Percentiles rank a stretch among this genome's conserved stretches.
Evolutionary conservation across 73 alveolate species (phyloP).

Genomic region (Effrenium voratum): DNA sequence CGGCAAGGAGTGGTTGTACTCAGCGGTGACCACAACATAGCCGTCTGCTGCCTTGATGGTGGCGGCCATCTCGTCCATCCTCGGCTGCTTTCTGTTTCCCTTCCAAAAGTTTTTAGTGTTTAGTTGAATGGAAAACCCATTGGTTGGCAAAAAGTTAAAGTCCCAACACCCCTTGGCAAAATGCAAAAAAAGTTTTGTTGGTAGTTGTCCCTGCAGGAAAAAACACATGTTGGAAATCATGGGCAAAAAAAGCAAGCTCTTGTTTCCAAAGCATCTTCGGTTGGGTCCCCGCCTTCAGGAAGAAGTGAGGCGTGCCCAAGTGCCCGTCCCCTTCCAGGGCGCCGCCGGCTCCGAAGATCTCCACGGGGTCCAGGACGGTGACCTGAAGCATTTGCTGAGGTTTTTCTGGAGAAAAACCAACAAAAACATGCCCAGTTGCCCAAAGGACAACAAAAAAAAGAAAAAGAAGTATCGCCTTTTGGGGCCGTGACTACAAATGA

Average conservation of each 20-base stretch:
- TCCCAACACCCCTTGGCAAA: not conserved
- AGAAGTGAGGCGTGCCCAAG: conserved; percentile 32
- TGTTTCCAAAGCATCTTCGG: not conserved
- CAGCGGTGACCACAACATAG: conserved; percentile 25
- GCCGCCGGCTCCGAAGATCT: conserved; percentile 54
- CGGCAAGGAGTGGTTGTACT: conserved; percentile 54
- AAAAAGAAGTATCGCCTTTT: no score
- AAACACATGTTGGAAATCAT: no score
- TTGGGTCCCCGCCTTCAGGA: not conserved
- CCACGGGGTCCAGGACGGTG: conserved; percentile 38
- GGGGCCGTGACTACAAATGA: no score
- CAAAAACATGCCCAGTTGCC: no score
- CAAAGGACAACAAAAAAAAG: no score
- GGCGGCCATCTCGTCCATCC: conserved; percentile 45
- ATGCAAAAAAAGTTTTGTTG: not conserved
- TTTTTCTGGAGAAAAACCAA: no score
- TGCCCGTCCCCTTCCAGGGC: conserved; percentile 6
- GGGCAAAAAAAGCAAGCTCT: no score
- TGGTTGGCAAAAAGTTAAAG: not conserved
- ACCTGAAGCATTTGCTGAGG: no score
- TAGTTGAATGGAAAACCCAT: no score
- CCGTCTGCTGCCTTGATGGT: conserved; percentile 47
- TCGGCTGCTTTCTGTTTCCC: not conserved
- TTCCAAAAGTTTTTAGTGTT: not conserved
- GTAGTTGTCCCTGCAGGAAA: no score